A percentile compares a stretch with the other conserved stretches of the same genome.
Conservation (phyloP, 805 yeast species). For the Yarrowia sp. region DNA sequence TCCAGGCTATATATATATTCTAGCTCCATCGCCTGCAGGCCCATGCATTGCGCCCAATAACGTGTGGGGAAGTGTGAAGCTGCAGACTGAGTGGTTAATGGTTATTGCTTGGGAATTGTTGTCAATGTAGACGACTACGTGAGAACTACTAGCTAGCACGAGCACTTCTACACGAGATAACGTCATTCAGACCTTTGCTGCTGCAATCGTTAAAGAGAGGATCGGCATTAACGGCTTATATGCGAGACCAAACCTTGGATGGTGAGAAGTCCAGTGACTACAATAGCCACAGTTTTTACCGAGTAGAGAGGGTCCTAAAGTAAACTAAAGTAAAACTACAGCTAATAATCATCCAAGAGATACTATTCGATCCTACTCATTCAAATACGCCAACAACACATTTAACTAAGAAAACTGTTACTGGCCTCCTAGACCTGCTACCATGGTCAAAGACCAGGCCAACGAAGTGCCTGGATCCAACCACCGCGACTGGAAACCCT, state of each 20-base stretch:
- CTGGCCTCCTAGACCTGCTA: conserved; percentile 42
- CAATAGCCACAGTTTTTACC: neutral
- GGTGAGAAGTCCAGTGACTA: neutral
- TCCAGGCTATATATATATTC: neutral
- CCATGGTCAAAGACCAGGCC: conserved; percentile 79
- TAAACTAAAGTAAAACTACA: too few relatives aligned
- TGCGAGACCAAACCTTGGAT: neutral
- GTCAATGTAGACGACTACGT: too few relatives aligned
- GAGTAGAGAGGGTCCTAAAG: too few relatives aligned
- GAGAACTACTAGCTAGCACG: too few relatives aligned
- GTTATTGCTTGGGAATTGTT: too few relatives aligned
- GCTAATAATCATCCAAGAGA: too few relatives aligned
- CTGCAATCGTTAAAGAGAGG: neutral
- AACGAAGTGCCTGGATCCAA: conserved; percentile 83
- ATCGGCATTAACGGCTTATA: conserved; percentile 10
- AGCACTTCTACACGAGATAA: too few relatives aligned
- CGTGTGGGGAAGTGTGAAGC: conserved; percentile 6
- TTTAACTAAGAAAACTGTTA: too few relatives aligned
- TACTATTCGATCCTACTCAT: too few relatives aligned
- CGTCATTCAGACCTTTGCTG: neutral
- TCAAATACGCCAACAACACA: too few relatives aligned
- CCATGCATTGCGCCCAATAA: conserved; percentile 13
- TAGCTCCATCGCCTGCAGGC: neutral
- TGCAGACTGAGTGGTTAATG: neutral
- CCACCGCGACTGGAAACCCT: conserved; percentile 51